phyloP scores from a whole-genome alignment of 169 alveolate genomes.

The Plasmodium inui region DNA sequence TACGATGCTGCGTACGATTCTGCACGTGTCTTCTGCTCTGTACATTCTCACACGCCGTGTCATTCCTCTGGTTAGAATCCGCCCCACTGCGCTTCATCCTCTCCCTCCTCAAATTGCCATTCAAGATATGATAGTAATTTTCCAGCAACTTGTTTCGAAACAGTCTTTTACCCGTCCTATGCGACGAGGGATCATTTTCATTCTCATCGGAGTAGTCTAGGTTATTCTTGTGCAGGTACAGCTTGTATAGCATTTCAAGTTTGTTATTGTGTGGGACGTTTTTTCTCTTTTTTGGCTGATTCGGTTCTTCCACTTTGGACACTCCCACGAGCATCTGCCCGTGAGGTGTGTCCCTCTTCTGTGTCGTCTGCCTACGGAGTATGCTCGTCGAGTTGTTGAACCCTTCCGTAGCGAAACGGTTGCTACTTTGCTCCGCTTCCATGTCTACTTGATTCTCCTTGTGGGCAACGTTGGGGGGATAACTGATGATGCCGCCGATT shows the following conservation, averaged over 20 bases:
- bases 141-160: slow-evolving; percentile 28
- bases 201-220: neutral
- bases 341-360: neutral
- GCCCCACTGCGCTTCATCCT: neutral
- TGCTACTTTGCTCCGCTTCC: neutral
- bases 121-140: slow-evolving; percentile 23
- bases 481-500: neutral
- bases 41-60: too few relatives aligned
- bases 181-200: neutral
- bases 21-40: too few relatives aligned
- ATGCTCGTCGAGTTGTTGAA: neutral
- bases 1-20: too few relatives aligned
- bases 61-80: neutral
- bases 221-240: slow-evolving; percentile 18
- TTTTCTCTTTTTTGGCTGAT: slow-evolving; percentile 16
- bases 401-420: neutral
- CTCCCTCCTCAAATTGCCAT: slow-evolving; percentile 1
- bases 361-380: neutral
- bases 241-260: slow-evolving; percentile 28
- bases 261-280: neutral
- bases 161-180: neutral
- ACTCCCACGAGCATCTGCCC: neutral
- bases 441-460: neutral
- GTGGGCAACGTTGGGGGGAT: neutral
- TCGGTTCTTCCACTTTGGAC: neutral